Evolutionary conservation across 768 basidiomycete genomes (phyloP).

Genomic region (Tulasnella sp.): DNA sequence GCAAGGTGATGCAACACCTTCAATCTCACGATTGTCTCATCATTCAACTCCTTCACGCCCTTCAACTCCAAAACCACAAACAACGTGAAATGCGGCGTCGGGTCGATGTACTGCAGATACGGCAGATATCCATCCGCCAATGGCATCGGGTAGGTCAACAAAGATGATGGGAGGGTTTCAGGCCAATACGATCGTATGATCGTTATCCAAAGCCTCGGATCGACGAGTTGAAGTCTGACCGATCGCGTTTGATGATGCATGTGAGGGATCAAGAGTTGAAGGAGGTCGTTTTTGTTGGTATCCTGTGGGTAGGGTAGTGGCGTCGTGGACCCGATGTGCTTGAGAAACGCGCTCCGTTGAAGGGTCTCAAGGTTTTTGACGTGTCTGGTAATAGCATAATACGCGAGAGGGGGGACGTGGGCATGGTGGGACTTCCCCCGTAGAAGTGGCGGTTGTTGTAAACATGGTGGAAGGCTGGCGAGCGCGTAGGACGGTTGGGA

Average conservation of each 20-base stretch:
- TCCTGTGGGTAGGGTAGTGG: neutral
- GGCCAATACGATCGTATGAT: constrained; percentile 45
- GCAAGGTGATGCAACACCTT: constrained; percentile 42
- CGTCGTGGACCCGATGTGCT: neutral
- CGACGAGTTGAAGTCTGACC: constrained; percentile 26
- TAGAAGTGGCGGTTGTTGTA: too few species aligned
- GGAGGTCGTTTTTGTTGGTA: neutral
- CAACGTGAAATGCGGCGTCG: constrained; percentile 48
- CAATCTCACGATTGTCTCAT: constrained; percentile 43
- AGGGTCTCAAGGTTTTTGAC: neutral
- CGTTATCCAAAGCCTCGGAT: constrained; percentile 54
- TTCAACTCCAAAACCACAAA: constrained; percentile 54
- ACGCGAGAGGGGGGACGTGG: neutral
- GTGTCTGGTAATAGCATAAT: neutral
- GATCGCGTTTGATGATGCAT: constrained; percentile 1
- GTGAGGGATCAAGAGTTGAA: constrained; percentile 10
- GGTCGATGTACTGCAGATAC: constrained; percentile 45
- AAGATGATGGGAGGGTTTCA: constrained; percentile 37
- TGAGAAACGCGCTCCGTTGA: neutral
- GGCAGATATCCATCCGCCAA: constrained; percentile 46
- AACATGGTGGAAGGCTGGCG: neutral
- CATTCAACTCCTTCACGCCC: constrained; percentile 44
- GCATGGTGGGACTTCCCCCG: too few species aligned
- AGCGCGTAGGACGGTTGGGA: neutral
- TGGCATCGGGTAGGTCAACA: constrained; percentile 37